Percentiles rank a stretch among this genome's conserved stretches.
Conservation (phyloP, 805 yeast genomes). For the Komagataella ulmi region DNA sequence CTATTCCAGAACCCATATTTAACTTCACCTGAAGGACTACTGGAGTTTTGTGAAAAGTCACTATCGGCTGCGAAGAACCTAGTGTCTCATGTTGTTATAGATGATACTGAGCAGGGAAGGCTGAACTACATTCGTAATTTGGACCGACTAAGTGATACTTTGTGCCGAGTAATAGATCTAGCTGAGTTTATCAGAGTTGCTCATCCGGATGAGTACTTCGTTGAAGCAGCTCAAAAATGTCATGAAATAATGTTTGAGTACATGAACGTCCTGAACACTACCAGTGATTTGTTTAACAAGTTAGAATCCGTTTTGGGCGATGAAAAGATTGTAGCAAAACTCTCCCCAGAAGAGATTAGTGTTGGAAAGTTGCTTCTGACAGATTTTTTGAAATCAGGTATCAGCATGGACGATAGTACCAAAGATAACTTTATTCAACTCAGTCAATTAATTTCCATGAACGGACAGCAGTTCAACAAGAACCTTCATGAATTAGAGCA, state of each 20-base stretch:
- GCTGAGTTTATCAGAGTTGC: conserved; percentile 85
- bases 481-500: conserved; percentile 21
- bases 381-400: conserved; percentile 87
- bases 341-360: conserved; percentile 64
- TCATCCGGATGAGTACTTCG: conserved; percentile 65
- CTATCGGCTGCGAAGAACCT: conserved; percentile 51
- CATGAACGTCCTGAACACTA: conserved; percentile 87
- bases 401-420: conserved; percentile 55
- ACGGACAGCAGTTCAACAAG: conserved; percentile 67
- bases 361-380: conserved; percentile 72
- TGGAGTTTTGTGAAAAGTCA: conserved; percentile 52
- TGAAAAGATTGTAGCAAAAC: conserved; percentile 17
- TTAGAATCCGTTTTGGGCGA: conserved; percentile 41
- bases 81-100: conserved; percentile 39
- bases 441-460: conserved; percentile 67
- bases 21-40: conserved; percentile 56
- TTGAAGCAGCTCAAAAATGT: conserved; percentile 72
- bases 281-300: conserved; percentile 51
- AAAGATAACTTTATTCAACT: conserved; percentile 61
- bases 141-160: conserved; percentile 75
- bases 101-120: conserved; percentile 28
- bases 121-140: conserved; percentile 44
- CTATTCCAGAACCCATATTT: conserved; percentile 65
- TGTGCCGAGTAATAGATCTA: conserved; percentile 87
- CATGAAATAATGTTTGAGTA: conserved; percentile 85